Percentiles rank a stretch among this genome's conserved stretches.
Conservation (phyloP, 2,329 filamentous ascomycete genomes). For the Botrytis medusae region DNA sequence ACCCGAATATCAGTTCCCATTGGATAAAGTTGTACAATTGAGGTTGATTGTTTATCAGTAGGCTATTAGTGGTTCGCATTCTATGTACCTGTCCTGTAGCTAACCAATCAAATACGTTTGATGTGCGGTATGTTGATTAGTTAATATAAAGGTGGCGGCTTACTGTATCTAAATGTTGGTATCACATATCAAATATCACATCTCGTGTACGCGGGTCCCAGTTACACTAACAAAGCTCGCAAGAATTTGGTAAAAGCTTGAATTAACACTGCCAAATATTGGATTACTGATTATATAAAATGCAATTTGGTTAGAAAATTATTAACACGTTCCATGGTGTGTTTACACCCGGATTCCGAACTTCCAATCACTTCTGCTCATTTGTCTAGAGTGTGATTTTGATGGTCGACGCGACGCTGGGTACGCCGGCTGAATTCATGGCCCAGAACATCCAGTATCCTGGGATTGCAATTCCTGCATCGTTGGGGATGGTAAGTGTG, state of each 20-base stretch:
- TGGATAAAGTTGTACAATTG: background rate
- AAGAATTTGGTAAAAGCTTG: background rate
- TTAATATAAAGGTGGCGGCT: background rate
- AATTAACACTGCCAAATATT: background rate
- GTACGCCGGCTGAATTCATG: slow-evolving; percentile 46
- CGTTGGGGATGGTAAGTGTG: slow-evolving; percentile 46
- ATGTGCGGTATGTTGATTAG: background rate
- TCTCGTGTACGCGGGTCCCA: background rate
- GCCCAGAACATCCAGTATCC: slow-evolving; percentile 57
- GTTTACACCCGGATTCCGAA: background rate
- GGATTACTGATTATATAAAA: background rate
- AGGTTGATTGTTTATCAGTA: background rate
- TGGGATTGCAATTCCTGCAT: slow-evolving; percentile 51
- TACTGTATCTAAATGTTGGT: background rate
- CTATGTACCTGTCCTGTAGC: background rate
- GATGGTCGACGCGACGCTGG: slow-evolving; percentile 43
- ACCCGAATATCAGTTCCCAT: background rate
- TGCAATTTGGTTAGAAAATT: background rate
- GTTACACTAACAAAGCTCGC: background rate
- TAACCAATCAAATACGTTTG: background rate
- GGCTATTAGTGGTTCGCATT: background rate
- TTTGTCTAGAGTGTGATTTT: background rate
- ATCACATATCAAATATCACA: background rate
- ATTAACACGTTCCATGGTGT: background rate
- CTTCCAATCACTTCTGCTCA: background rate